Evolutionary conservation across 106 monocot genomes (phyloP).

Genomic region (Dendrobium officinale): DNA sequence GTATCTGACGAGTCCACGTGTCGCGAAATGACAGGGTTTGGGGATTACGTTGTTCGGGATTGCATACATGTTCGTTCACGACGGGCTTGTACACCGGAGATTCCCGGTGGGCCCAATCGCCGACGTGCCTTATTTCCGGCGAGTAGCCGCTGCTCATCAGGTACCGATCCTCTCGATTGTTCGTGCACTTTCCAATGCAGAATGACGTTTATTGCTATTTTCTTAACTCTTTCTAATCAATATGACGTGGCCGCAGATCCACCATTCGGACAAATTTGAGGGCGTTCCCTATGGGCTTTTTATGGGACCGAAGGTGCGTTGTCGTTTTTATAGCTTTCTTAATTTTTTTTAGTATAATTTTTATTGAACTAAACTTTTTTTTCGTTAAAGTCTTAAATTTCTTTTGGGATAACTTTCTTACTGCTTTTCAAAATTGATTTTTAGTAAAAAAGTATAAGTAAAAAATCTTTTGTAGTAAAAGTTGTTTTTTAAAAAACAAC

Average conservation of each 20-base stretch:
- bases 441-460: too few species aligned
- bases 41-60: conserved; percentile 91
- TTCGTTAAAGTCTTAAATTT: too few species aligned
- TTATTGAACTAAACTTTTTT: not conserved
- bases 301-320: conserved; percentile 78
- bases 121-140: conserved; percentile 77
- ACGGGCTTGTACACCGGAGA: conserved; percentile 84
- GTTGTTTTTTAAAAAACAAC: too few species aligned
- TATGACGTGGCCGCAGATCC: conserved; percentile 44
- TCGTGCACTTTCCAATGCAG: not conserved
- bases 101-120: conserved; percentile 91
- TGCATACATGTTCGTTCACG: conserved; percentile 95
- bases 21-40: conserved; percentile 42
- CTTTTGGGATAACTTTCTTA: not conserved
- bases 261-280: conserved; percentile 76
- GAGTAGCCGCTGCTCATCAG: conserved; percentile 84
- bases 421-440: not conserved
- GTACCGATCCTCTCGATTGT: conserved; percentile 7
- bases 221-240: not conserved
- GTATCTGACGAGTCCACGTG: too few species aligned
- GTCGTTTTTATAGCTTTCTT: too few species aligned
- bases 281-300: conserved; percentile 94
- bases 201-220: not conserved
- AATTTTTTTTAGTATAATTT: too few species aligned
- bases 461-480: too few species aligned